phyloP scores from a whole-genome alignment of 2,329 filamentous ascomycete species.

The Calycina marina region DNA sequence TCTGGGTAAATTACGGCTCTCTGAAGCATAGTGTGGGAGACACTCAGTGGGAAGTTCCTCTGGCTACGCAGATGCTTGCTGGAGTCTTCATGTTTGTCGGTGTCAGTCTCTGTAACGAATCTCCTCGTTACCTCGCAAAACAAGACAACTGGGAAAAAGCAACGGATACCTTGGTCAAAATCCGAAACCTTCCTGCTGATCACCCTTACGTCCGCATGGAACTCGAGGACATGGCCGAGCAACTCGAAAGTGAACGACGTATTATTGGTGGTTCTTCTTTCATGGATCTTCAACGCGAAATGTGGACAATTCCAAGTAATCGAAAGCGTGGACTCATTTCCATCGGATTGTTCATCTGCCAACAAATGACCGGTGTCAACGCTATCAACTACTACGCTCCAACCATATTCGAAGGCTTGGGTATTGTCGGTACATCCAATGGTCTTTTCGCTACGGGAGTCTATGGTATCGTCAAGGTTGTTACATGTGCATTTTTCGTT shows the following conservation, averaged over 20 bases:
- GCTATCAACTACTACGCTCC: constrained; percentile 42
- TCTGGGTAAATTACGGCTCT: constrained; percentile 30
- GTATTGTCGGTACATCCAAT: constrained; percentile 30
- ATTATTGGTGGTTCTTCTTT: constrained; percentile 33
- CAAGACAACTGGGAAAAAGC: constrained; percentile 54
- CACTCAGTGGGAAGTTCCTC: constrained; percentile 41
- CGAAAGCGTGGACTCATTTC: constrained; percentile 50
- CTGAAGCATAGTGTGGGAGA: constrained; percentile 22
- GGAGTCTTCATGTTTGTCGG: constrained; percentile 44
- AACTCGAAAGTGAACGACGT: constrained; percentile 32
- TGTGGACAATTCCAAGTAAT: constrained; percentile 42
- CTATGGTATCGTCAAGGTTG: constrained; percentile 58
- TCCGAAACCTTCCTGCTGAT: constrained; percentile 34
- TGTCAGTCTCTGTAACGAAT: constrained; percentile 46
- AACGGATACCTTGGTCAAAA: constrained; percentile 35
- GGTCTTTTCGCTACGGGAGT: constrained; percentile 60
- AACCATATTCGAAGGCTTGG: constrained; percentile 51
- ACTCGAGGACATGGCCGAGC: constrained; percentile 31
- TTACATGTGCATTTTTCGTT: constrained; percentile 48
- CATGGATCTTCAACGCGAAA: constrained; percentile 42
- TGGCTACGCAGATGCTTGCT: constrained; percentile 50
- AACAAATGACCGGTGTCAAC: constrained; percentile 44
- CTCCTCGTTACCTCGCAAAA: constrained; percentile 53
- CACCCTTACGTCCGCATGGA: constrained; percentile 39
- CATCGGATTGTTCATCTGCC: constrained; percentile 47